phyloP scores from a whole-genome alignment of 2,329 filamentous ascomycete species.

The Colletotrichum trifolii region DNA sequence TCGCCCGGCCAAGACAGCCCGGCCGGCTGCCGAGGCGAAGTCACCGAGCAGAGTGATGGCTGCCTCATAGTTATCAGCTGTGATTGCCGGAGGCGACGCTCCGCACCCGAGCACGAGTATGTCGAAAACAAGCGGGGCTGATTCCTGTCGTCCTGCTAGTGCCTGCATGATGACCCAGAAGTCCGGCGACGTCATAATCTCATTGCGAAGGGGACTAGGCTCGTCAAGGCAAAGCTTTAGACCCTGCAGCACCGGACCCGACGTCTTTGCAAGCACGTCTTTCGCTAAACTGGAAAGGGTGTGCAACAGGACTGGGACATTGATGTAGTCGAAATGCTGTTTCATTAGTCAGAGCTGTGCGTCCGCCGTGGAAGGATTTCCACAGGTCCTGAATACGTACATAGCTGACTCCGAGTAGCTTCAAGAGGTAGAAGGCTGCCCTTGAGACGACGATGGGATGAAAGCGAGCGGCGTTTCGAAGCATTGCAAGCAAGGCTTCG shows the following conservation, averaged over 20 bases:
- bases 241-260: conserved; percentile 80
- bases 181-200: conserved; percentile 95
- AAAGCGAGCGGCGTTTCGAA: conserved; percentile 81
- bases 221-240: conserved; percentile 83
- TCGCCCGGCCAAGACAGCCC: conserved; percentile 77
- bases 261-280: conserved; percentile 79
- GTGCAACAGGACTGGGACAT: conserved; percentile 91
- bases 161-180: conserved; percentile 93
- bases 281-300: conserved; percentile 89
- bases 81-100: conserved; percentile 83
- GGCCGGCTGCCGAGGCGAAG: conserved; percentile 85
- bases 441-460: conserved; percentile 88
- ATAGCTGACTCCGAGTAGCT: conserved; percentile 84
- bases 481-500: conserved; percentile 81
- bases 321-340: conserved; percentile 89
- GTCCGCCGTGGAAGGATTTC: conserved; percentile 39
- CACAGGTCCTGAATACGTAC: conserved; percentile 60
- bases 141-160: conserved; percentile 75
- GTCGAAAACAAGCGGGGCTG: conserved; percentile 83
- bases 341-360: conserved; percentile 31
- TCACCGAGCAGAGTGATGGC: conserved; percentile 86
- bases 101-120: conserved; percentile 84
- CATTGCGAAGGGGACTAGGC: conserved; percentile 82
- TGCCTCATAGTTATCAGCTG: conserved; percentile 94
- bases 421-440: conserved; percentile 87